phyloP scores from a whole-genome alignment of 108 stramenopile genomes.

The Schizochytrium sp. region DNA sequence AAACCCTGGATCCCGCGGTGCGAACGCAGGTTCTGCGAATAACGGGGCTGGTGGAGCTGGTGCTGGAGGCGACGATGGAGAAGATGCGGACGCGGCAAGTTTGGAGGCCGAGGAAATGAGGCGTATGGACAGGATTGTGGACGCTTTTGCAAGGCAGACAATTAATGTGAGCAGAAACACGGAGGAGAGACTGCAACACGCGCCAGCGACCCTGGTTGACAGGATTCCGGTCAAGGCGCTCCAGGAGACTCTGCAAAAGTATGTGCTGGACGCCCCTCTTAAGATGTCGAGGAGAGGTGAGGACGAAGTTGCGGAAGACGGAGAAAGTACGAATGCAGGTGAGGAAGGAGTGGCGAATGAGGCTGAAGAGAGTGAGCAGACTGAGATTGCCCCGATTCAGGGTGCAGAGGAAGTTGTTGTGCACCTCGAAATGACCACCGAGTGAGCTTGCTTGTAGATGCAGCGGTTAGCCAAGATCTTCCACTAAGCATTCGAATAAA shows the following conservation, averaged over 20 bases:
- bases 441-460: too few species aligned
- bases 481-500: too few species aligned
- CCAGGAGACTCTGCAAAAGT: background rate
- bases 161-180: constrained; percentile 31
- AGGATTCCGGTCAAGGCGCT: background rate
- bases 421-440: background rate
- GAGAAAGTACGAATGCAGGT: background rate
- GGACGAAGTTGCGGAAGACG: background rate
- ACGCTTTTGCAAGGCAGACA: constrained; percentile 36
- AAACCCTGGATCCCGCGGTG: background rate
- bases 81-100: background rate
- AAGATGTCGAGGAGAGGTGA: background rate
- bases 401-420: background rate
- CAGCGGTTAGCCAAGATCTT: too few species aligned
- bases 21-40: background rate
- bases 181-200: constrained; percentile 42
- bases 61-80: background rate
- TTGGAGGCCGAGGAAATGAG: constrained; percentile 19
- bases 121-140: constrained; percentile 42
- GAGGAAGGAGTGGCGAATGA: background rate
- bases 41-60: background rate
- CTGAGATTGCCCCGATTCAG: background rate
- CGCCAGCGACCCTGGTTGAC: background rate
- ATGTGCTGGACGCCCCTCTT: background rate
- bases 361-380: background rate